Evolutionary conservation across 345 rosid genomes (phyloP).

Genomic region (Luvunga scandens): DNA sequence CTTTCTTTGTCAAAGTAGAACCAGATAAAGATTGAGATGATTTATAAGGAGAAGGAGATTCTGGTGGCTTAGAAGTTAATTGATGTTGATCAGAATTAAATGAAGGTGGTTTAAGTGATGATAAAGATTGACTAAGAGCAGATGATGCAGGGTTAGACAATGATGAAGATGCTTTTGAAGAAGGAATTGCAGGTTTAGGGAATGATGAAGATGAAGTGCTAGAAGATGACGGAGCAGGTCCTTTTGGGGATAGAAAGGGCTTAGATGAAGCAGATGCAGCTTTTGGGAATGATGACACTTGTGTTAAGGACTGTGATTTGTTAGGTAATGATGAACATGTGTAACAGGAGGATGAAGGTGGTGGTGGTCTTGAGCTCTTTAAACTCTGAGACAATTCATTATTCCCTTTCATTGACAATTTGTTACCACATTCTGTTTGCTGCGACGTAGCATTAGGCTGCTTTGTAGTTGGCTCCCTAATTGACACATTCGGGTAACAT

Average conservation of each 20-base stretch:
- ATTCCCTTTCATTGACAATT: neutral
- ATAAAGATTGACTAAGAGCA: neutral
- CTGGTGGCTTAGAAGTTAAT: neutral
- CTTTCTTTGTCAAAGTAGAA: neutral
- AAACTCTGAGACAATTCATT: neutral
- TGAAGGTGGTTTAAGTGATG: neutral
- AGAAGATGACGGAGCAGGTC: slow-evolving; percentile 1
- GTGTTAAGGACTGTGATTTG: neutral
- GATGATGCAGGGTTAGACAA: neutral
- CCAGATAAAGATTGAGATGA: neutral
- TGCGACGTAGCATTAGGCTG: neutral
- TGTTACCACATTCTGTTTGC: neutral
- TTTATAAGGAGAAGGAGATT: slow-evolving; percentile 7
- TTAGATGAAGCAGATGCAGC: neutral
- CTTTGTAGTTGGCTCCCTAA: neutral
- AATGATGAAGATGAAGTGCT: neutral
- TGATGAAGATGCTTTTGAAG: neutral
- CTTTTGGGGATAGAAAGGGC: neutral
- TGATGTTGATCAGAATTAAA: neutral
- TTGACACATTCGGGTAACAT: neutral
- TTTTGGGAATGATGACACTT: neutral
- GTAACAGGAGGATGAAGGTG: neutral
- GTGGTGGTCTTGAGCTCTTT: neutral
- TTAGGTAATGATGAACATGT: neutral
- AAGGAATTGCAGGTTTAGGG: neutral